A percentile compares a stretch with the other conserved stretches of the same genome.
phyloP scores from a whole-genome alignment of 257 asterid genomes.

The Solanum ossicruentum region DNA sequence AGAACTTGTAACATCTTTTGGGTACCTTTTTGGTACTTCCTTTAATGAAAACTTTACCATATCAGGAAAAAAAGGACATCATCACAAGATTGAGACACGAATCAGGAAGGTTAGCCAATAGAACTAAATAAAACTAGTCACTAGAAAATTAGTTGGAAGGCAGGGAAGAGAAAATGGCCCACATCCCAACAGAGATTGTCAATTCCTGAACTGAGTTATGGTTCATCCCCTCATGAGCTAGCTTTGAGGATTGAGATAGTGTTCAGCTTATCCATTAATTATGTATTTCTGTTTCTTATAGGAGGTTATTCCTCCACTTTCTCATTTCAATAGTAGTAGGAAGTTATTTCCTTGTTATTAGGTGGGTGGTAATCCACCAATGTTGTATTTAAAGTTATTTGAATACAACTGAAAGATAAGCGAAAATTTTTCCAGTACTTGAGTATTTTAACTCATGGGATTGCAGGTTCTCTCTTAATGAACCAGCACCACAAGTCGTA shows the following conservation, averaged over 20 bases:
- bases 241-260: background rate
- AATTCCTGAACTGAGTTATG: background rate
- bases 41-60: background rate
- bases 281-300: no score
- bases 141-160: background rate
- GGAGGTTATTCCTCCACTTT: no score
- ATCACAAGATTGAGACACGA: background rate
- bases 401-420: no score
- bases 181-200: background rate
- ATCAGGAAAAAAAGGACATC: background rate
- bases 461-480: no score
- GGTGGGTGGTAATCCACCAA: no score
- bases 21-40: background rate
- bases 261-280: background rate
- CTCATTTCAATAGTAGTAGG: no score
- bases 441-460: no score
- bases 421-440: no score
- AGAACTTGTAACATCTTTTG: background rate
- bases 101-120: background rate
- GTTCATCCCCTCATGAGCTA: background rate
- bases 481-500: no score
- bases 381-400: no score
- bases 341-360: no score
- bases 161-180: background rate
- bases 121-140: background rate